Conservation (phyloP, 176 grass and related monocot genomes). For the Cymbopogon citratus region DNA sequence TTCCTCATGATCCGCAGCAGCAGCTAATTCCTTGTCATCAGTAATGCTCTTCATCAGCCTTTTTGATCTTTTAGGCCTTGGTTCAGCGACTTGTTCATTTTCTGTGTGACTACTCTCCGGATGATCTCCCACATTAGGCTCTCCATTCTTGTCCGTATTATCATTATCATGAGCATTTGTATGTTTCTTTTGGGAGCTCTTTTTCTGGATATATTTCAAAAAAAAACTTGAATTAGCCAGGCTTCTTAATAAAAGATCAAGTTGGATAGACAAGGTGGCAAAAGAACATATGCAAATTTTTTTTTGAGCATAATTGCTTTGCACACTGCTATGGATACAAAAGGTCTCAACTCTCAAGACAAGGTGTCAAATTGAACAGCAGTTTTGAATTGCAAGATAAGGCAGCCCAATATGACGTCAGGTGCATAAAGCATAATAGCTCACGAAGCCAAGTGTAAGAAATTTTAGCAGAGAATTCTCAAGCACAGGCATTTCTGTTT, state of each 20-base stretch:
- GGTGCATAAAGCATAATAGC: background rate
- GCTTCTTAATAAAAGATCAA: background rate
- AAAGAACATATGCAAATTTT: background rate
- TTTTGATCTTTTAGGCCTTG: conserved; percentile 76
- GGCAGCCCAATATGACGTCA: background rate
- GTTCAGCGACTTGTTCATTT: conserved; percentile 38
- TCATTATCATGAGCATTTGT: conserved; percentile 37
- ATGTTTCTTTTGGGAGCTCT: conserved; percentile 58
- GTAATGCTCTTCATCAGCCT: conserved; percentile 43
- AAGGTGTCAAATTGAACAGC: background rate
- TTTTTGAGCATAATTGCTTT: conserved; percentile 1
- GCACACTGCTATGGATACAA: background rate
- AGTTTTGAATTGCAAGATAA: background rate
- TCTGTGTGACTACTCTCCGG: conserved; percentile 24
- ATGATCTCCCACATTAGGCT: conserved; percentile 23
- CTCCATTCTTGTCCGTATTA: conserved; percentile 24
- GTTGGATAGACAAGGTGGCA: background rate
- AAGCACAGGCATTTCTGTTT: background rate
- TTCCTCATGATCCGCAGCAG: conserved; percentile 20
- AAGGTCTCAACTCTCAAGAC: background rate
- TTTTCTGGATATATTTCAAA: conserved; percentile 52
- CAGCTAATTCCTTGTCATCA: conserved; percentile 37
- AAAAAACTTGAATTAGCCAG: background rate
- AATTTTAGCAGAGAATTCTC: background rate
- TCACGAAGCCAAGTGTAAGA: background rate